Base-by-base conservation (phyloP, 129 eudicot genomes). In the Mikania micrantha region DNA sequence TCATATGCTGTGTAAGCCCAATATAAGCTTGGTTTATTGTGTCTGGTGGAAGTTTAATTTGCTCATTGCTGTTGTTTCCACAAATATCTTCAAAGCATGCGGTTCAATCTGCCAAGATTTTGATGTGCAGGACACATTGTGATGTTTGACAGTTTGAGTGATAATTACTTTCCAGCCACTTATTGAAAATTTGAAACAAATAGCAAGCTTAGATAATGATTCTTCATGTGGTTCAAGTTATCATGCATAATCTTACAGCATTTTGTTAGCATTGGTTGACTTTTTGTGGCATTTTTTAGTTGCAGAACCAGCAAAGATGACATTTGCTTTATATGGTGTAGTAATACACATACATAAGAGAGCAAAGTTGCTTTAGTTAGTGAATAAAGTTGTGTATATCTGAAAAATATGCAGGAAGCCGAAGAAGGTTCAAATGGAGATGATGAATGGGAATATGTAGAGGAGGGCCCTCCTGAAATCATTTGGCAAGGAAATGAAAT, bases 401-500 rank as follows among this genome's bases (percentile, higher is more conserved):
- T 42, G 19, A 29, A 56, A 44, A n/a, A 66, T 62, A 20, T 57
- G 40, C 82, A 93, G 98, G 88, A 40, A 56, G 28, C 59, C 38
- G 90, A 79, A 76, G 77, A 80, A 47, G 96, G 79, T 66, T 41
- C 50, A 32, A 69, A 79, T 75, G 90, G 85, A 41, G 93, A 89
- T 67, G 92, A 79, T 65, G 90, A 81, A 19, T 94, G 96, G 96
- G 99, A 94, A 59, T 94, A 94, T 44, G 77, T 89, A 75, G 99
- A 94, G 70, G 95, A 92, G 66, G 99, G 99, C 34, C 99, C 99
- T 69, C 97, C 99, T 6, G 96, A 94, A 76, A 89, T 94, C 76
- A 94, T 94, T 57, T 94, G 99, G 99, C 88, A 86, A 75, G 99
- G 96, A 35, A 94, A 94, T 60, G 99, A 94, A 81, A 94, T 94